Base-by-base conservation (phyloP, 768 basidiomycete species). In the Suillus spraguei region DNA sequence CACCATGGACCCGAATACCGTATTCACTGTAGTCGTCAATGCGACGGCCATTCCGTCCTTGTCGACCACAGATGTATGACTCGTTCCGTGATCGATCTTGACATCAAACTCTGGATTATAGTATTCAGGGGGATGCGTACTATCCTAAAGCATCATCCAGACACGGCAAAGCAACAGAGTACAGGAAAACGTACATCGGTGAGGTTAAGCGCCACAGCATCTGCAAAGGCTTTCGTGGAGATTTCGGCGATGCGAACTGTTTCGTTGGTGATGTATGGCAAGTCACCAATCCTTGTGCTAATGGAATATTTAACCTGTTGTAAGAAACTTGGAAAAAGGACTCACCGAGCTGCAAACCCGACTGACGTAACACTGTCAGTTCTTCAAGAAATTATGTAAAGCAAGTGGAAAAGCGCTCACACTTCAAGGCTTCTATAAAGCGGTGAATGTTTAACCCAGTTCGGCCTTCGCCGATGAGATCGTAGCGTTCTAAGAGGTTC, bases 11-110 rank as follows among this genome's bases (percentile, higher is more conserved):
- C 96, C 97, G 75, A 97, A 99, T 20, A 96, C 79, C 0, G 90
- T 76, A 73, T 99, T 99, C 53, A 98, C 89, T 0, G 96, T 96
- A 4, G 92, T 89, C 1, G 96, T 97, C 38, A 98, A 70, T 17
- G 91, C 75, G 5, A 95, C 93, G 0, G 90, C 95, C 85, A 96
- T 94, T 22, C 94, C 94, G 70, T 89, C 80, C 68, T 83, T 81
- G 76, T 99, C 97, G 7, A 97, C 79, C 9, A 90, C 83, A 7
- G 91, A 93, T 6, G 91, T 83, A 71, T 98, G 96, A 62, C 94
- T 95, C 87, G 97, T 98, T 55, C 97, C 97, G 76, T 96, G 93
- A 76, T 97, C 94, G 1, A 79, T 81, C 41, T 83, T 81, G 20
- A 93, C 75, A 68, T 94, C 94, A 69, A 86, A 94, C 60, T 89